Base-by-base conservation (phyloP, 345 rosid species). In the Acer saccharum region DNA sequence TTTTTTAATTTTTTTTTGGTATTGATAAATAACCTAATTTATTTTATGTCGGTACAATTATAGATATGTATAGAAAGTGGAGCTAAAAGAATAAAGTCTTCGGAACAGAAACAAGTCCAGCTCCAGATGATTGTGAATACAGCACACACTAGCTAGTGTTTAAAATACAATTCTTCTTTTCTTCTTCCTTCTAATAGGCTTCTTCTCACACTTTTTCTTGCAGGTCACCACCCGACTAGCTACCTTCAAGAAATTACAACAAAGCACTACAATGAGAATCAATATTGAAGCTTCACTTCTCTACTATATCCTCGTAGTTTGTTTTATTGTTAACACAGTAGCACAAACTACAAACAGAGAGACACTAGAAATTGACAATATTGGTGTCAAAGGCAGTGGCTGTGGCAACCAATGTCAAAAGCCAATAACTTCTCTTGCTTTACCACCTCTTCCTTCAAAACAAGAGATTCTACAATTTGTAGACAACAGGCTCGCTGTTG, bases 401-500 rank as follows among this genome's bases (percentile, higher is more conserved):
- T 85, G 83, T 35, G 39, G 39, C 68, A 64, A 57, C 46, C 20
- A 21, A 17, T 82, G 89, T 61, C 79, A 63, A 20, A 20, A 65
- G 65, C 76, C 65, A 46, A 14, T 18, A 77, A 27, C 73, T 29
- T 69, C 73, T 11, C 43, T 60, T 20, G 29, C 69, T 50, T 43
- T 69, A 20, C 76, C 85, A 54, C 41, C 75, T 69, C 76, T 66
- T 1, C 80, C 85, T 20, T 77, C 81, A 14, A 27, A 60, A n/a
- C 67, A 72, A 4, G 74, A 78, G 14, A 66, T 82, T 69, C 70
- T 89, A 41, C 52, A 67, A 43, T 93, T 95, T 77, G 74, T 78
- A 50, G 98, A 95, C 78, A 82, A 85, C 72, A 93, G 94, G 82
- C 91, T 95, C 57, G 94, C 94, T 1, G 55, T 75, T 8, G 86